Base-by-base conservation (phyloP, 208 protist species). In the Wallacemonas sp. region DNA sequence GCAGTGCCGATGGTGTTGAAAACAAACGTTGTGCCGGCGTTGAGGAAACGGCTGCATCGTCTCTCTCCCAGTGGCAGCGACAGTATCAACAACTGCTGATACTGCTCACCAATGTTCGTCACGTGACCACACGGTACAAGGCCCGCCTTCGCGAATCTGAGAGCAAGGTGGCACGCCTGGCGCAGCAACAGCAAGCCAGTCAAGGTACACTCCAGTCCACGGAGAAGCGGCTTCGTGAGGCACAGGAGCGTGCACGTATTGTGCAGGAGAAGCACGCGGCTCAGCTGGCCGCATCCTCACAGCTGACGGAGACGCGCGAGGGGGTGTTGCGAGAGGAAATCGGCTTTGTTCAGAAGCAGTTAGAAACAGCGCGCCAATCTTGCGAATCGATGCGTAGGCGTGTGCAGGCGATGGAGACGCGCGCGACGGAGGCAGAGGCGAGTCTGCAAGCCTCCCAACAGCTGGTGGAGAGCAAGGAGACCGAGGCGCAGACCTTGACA, bases 31-130 rank as follows among this genome's bases (percentile, higher is more conserved):
- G n/a, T n/a, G n/a, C n/a, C n/a, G n/a, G n/a, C n/a, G n/a, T n/a
- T n/a, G n/a, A n/a, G n/a, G n/a, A n/a, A n/a, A n/a, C n/a, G n/a
- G 12, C 38, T 42, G 38, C 17, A 17, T 42, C 38, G 38, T n/a
- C 38, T n/a, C 12, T 17, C 17, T 11, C 46, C 15, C 9, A 30
- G 46, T 54, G 46, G 46, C 46, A 22, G 19, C 56, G 31, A 5
- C 56, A 51, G 38, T 45, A 51, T 30, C 36, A 62, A 39, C 56
- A 62, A 39, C 56, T 62, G 6, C 26, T 49, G 38, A 33, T 17
- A 4, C 36, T 62, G 2, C 28, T 45, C 17, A 22, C 56, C 12
- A 14, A 11, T 21, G 6, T 62, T 4, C 56, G 56, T 12, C 39
- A n/a, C 38, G 31, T 39, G 4, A 47, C 19, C 11, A n/a, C 17